Conservation (phyloP, 2,329 filamentous ascomycete genomes). For the Blumeria hordei region DNA sequence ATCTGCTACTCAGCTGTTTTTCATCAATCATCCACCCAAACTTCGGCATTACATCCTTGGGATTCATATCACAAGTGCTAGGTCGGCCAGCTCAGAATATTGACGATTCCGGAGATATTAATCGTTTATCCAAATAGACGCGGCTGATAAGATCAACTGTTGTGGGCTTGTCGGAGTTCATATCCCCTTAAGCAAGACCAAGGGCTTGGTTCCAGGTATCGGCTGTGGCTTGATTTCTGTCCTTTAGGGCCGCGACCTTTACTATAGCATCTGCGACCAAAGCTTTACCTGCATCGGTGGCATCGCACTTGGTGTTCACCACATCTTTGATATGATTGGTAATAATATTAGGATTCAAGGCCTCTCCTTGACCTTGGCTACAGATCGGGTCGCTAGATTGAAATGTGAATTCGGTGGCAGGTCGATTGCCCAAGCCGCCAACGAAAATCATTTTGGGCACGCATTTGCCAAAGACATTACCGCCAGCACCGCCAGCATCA, state of each 20-base stretch:
- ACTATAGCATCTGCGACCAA: conserved; percentile 22
- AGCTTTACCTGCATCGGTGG: conserved; percentile 28
- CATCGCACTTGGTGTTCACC: conserved; percentile 39
- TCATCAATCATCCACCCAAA: no score
- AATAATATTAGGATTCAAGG: conserved; percentile 50
- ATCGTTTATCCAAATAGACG: no score
- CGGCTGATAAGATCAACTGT: no score
- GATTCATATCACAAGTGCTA: no score
- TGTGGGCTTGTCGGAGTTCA: no score
- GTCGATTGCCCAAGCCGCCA: conserved; percentile 25
- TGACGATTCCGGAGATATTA: no score
- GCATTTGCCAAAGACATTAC: conserved; percentile 21
- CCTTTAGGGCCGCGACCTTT: conserved; percentile 24
- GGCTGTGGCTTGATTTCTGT: conserved; percentile 23
- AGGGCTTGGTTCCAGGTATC: conserved; percentile 19
- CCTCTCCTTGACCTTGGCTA: conserved; percentile 36
- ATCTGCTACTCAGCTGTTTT: no score
- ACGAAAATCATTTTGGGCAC: conserved; percentile 30
- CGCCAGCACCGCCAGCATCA: neutral
- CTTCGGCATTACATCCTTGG: no score
- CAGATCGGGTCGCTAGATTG: conserved; percentile 37
- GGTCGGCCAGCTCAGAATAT: no score
- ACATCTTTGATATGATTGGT: conserved; percentile 49
- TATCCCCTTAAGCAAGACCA: conserved; percentile 12
- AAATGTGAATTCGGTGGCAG: conserved; percentile 38